Conservation (phyloP, 164 flowering plant species). For the Warburgia ugandensis region DNA sequence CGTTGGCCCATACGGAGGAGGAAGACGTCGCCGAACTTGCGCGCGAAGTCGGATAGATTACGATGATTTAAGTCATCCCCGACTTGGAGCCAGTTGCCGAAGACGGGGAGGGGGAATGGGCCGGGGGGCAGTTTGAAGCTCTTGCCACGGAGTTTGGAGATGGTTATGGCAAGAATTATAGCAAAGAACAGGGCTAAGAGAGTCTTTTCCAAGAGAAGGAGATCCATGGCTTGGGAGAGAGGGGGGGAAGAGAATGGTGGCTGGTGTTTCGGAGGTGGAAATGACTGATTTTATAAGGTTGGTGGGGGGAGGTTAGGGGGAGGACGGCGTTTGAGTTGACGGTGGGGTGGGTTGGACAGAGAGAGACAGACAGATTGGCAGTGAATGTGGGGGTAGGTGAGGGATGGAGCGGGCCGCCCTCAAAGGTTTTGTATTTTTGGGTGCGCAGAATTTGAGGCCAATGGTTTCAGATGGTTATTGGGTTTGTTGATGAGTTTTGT, state of each 20-base stretch:
- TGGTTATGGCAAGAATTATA: slow-evolving; percentile 28
- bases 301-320: too few relatives aligned
- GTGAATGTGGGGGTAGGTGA: too few relatives aligned
- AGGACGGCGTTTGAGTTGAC: too few relatives aligned
- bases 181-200: slow-evolving; percentile 51
- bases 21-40: slow-evolving; percentile 53
- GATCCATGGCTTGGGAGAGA: slow-evolving; percentile 38
- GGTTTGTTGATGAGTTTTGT: too few relatives aligned
- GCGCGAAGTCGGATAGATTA: slow-evolving; percentile 59
- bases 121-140: slow-evolving; percentile 70
- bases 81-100: slow-evolving; percentile 91
- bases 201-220: slow-evolving; percentile 49
- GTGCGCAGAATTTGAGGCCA: too few relatives aligned
- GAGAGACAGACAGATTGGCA: too few relatives aligned
- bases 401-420: too few relatives aligned
- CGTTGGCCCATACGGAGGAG: slow-evolving; percentile 85
- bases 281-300: too few relatives aligned
- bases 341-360: too few relatives aligned
- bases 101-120: slow-evolving; percentile 65
- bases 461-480: too few relatives aligned
- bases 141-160: slow-evolving; percentile 61
- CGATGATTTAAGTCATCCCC: slow-evolving; percentile 85
- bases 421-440: too few relatives aligned
- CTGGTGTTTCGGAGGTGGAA: too few relatives aligned
- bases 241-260: background rate